Evolutionary conservation across 2,329 filamentous ascomycete genomes (phyloP), one percentile per base, ranked within the genome.

Genomic region (Juglanconis sp.): DNA sequence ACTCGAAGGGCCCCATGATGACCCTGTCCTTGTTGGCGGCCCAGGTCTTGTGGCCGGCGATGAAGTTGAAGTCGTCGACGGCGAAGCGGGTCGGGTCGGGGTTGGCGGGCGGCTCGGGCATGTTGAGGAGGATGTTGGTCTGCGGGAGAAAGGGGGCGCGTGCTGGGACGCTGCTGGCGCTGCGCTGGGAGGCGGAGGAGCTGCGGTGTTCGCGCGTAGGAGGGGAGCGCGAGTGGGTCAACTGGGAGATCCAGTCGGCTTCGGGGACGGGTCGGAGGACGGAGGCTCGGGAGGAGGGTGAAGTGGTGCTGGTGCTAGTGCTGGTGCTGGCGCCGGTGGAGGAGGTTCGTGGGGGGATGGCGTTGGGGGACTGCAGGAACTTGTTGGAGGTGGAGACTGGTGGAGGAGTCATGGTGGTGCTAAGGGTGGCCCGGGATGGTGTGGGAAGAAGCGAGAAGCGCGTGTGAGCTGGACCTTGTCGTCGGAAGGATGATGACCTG

Each of bases 1-100:
- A 96, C 70, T 94, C 88, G 68, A 87, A 96, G 1, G 92, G 92
- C 0, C 87, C 91, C 52, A 87, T 79, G 56, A 96, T 78, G 63
- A 94, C 87, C 72, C 85, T 85, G 72, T 95, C 90, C 77, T 95
- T 94, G 68, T 89, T 84, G 2, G 79, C 74, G 6, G 84, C 86
- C 91, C 91, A 95, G 17, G 81, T 79, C 61, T 76, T 77, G 64
- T 74, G 75, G 3, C 76, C 72, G 2, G 74, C 74, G 40, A 63
- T 63, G 68, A 81, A 83, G 70, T 83, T 78, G 64, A 86, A 77
- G 69, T 86, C 81, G 63, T 84, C 80, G 54, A 77, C 76, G 63
- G 79, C 81, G 63, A 81, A 86, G 59, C 82, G 80, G 61, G 73
- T 69, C 11, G 82, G 79, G 67, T 85, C 79, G 5, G 78, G 78